Evolutionary conservation across 1,284 basidiomycete species (phyloP), one percentile per base, ranked within the genome.

Genomic region (Ustilago tritici): DNA sequence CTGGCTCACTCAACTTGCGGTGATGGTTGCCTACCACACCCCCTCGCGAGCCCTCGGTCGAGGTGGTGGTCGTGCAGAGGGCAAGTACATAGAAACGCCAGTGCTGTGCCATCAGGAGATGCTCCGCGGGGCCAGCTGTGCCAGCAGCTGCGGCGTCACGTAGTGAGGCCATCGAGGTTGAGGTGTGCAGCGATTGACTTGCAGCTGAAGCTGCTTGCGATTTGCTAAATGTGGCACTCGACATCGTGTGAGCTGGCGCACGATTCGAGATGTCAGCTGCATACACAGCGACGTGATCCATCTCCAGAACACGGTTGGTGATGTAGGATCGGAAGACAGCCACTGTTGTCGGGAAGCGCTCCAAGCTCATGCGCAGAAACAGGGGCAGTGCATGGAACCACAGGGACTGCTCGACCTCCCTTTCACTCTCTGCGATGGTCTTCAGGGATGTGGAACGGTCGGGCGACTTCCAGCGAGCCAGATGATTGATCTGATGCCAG

Each of bases 51-150:
- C 77, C 78, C 34, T 80, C 75, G 10, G 85, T 81, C n/a, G 86
- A 75, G 7, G 82, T 80, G 47, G 88, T 87, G 0, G 93, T 95
- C 17, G 92, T 90, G 79, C 93, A 95, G 7, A 95, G 88, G 11
- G 93, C 89, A 70, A 93, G 92, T 56, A 94, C 89, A 91, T 94
- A 96, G 34, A 92, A 88, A 70, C 93, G 90, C 95, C 95, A 98
- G 84, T 96, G 94, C 55, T 93, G 91, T 28, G 95, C 90, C 43
- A 92, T 87, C 10, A 88, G 86, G 72, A 88, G 89, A 65, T 91
- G 90, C 32, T 95, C 93, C 17, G 34, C 80, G 54, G 40, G 77
- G 49, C 53, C 73, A 47, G 60, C 77, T 59, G 68, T 73, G 10
- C 81, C 80, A 2, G 80, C 71, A 15, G 80, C 76, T n/a, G 80